phyloP scores from a whole-genome alignment of 2,329 filamentous ascomycete genomes.

The Xylaria sp. region DNA sequence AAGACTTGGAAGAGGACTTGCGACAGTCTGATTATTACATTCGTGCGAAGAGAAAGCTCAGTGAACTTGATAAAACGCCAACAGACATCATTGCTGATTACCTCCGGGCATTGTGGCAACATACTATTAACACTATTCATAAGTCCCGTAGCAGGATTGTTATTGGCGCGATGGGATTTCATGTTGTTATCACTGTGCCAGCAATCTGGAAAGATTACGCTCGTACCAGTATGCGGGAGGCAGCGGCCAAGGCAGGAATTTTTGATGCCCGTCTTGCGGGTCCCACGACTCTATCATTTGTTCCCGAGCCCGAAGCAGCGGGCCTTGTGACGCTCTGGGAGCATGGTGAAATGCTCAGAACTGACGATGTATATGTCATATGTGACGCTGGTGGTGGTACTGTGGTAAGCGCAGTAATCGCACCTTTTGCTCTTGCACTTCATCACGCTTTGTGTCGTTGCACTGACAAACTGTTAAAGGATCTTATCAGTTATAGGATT shows the following conservation, averaged over 20 bases:
- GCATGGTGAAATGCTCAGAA: background rate
- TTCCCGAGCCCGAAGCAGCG: background rate
- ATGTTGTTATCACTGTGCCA: background rate
- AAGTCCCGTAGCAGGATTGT: background rate
- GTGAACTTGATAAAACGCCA: background rate
- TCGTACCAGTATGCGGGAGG: background rate
- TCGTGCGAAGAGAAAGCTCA: background rate
- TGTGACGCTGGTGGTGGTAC: background rate
- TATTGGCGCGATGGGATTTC: background rate
- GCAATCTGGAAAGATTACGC: constrained; percentile 1
- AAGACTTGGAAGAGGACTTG: background rate
- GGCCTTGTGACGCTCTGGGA: background rate
- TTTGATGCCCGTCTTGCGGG: background rate
- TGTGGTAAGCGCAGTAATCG: background rate
- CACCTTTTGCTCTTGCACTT: background rate
- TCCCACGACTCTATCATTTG: background rate
- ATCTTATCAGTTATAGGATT: constrained; percentile 1
- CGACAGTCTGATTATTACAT: background rate
- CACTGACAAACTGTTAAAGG: background rate
- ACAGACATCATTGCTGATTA: background rate
- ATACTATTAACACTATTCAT: background rate
- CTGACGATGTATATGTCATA: background rate
- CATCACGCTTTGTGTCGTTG: background rate
- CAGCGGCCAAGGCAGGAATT: background rate
- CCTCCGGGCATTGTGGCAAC: background rate